A percentile compares a stretch with the other conserved stretches of the same genome.
Conservation (phyloP, 306 rosid species). For the Herpetospermum pedunculosum region DNA sequence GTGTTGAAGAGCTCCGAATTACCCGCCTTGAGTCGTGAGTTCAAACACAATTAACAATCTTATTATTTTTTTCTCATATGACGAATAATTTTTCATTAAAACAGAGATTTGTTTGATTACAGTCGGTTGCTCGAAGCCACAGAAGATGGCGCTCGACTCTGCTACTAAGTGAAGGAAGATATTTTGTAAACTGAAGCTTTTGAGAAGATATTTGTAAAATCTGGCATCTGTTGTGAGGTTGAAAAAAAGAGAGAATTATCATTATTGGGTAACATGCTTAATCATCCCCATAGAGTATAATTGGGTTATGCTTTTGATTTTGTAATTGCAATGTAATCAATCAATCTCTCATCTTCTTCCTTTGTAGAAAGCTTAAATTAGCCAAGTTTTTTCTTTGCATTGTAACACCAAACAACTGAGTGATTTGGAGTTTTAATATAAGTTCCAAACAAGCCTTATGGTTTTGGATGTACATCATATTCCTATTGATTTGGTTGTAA, state of each 20-base stretch:
- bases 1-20: slow-evolving; percentile 76
- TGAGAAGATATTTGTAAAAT: slow-evolving; percentile 17
- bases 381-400: not conserved
- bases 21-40: slow-evolving; percentile 53
- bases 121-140: slow-evolving; percentile 35
- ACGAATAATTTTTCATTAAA: not conserved
- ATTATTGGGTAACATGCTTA: not conserved
- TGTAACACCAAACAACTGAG: not conserved
- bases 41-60: not conserved
- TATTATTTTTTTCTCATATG: not conserved
- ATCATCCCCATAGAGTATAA: not conserved
- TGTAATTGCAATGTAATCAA: slow-evolving; percentile 9
- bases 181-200: slow-evolving; percentile 1
- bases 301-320: slow-evolving; percentile 1
- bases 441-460: too few species aligned
- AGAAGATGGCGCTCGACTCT: slow-evolving; percentile 17
- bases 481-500: not conserved
- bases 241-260: not conserved
- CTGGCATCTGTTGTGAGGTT: slow-evolving; percentile 12
- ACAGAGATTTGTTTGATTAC: not conserved
- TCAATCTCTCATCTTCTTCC: not conserved
- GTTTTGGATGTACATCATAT: too few species aligned
- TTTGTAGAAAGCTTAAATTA: not conserved
- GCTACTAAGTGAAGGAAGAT: slow-evolving; percentile 20
- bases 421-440: not conserved